These are phyloP conservation scores for Knufia petricola DNA, from an alignment of 2,329 filamentous ascomycete species.

Conservation along the genomic window DNA sequence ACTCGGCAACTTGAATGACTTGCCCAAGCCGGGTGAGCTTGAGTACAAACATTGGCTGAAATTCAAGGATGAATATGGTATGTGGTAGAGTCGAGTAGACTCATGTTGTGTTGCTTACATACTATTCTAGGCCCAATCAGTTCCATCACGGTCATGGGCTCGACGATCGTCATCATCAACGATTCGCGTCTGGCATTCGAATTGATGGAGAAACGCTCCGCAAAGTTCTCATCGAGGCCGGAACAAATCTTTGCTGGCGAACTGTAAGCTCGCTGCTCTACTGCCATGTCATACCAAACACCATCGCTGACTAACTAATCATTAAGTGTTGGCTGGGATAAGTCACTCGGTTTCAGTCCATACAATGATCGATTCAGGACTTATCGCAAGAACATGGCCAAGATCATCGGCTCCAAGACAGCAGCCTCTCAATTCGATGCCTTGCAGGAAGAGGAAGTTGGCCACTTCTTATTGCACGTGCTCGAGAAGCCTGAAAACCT, in stretches of 20 bases:
- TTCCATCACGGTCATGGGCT: constrained; percentile 30
- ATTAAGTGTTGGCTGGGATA: constrained; percentile 35
- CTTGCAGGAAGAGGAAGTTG: constrained; percentile 37
- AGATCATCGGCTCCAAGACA: constrained; percentile 37
- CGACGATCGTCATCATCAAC: constrained; percentile 31
- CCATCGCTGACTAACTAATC: too few relatives aligned
- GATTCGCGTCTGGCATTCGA: constrained; percentile 27
- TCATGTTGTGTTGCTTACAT: background rate
- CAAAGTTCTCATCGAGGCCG: constrained; percentile 27
- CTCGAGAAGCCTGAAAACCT: constrained; percentile 32
- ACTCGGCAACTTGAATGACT: constrained; percentile 42
- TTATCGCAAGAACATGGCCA: constrained; percentile 38
- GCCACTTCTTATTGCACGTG: constrained; percentile 36
- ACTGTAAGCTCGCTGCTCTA: constrained; percentile 25
- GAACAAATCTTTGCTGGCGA: constrained; percentile 28
- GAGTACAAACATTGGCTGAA: constrained; percentile 38
- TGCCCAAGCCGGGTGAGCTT: constrained; percentile 32
- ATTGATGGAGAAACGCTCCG: constrained; percentile 29
- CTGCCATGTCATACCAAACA: background rate
- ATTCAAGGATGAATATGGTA: constrained; percentile 34
- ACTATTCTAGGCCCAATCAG: constrained; percentile 29
- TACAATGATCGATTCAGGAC: constrained; percentile 32
- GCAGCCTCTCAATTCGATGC: constrained; percentile 32
- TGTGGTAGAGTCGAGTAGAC: background rate
- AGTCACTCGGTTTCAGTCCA: constrained; percentile 28